Base-by-base conservation (phyloP, 1,284 basidiomycete species). In the Moniliophthora roreri region DNA sequence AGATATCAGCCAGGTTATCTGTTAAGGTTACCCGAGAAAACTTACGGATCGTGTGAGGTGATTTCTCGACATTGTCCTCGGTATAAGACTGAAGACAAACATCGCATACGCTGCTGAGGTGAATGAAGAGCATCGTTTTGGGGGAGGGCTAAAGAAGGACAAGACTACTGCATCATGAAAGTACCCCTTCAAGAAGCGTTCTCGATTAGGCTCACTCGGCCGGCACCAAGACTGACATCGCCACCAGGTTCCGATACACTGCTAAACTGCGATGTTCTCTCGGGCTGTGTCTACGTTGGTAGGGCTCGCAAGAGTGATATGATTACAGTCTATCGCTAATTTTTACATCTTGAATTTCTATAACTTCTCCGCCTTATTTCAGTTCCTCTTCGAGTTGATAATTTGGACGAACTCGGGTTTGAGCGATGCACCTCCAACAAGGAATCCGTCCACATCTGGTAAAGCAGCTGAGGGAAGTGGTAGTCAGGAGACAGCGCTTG, bases 401-500 rank as follows among this genome's bases (percentile, higher is more conserved):
- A 98, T 98, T 58, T 98, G 78, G 54, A 90, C 85, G 63, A 98
- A 96, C 73, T 98, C 95, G 56, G 96, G 95, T 79, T 99, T 99
- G 72, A 99, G 82, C 38, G 93, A 96, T 35, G 97, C 96, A 26
- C 96, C 96, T 38, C 97, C 97, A 36, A 99, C 97, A 60, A 99
- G 86, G 89, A 98, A 98, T n/a, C 96, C 96, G 70, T 98, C 95
- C 54, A 99, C 90, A 71, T 98, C 95, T 9, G 77, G 75, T 67
- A 92, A 88, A 2, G 68, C 69, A 45, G 85, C 92, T 95, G 11
- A 20, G 37, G 40, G 56, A 24, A 34, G 32, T 24, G 51, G 37
- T 48, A 41, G 21, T 45, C 32, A 46, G 16, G n/a, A 13, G 28
- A n/a, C 11, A 48, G 40, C n/a, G n/a, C n/a, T n/a, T 34, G 34